These are phyloP conservation scores for Claviceps spartinae DNA, from an alignment of 2,329 filamentous ascomycete genomes.

Conservation along the genomic window DNA sequence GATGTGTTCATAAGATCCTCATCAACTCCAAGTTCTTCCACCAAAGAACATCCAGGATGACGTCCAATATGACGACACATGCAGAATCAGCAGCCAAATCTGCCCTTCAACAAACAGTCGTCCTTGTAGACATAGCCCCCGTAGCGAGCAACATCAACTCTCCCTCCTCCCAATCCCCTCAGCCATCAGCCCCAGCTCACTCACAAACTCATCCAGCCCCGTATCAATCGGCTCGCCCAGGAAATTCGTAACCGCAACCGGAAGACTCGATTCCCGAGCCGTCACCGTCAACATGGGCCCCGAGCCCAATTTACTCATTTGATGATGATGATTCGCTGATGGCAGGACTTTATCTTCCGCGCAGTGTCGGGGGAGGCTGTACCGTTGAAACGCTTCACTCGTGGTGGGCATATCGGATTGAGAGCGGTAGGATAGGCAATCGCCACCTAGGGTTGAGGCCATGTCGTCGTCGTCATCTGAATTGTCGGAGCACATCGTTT, in stretches of 20 bases:
- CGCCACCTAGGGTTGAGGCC: constrained; percentile 22
- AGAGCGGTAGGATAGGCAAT: constrained; percentile 18
- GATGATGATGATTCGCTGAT: neutral
- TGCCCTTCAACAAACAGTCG: too few species aligned
- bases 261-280: constrained; percentile 8
- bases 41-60: too few species aligned
- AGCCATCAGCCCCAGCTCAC: constrained; percentile 39
- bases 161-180: constrained; percentile 28
- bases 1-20: too few species aligned
- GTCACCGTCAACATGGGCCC: constrained; percentile 16
- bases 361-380: constrained; percentile 30
- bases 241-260: constrained; percentile 13
- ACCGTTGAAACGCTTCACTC: constrained; percentile 20
- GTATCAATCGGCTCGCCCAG: constrained; percentile 23
- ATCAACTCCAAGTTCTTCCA: too few species aligned
- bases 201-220: constrained; percentile 27
- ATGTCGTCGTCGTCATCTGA: constrained; percentile 29
- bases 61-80: too few species aligned
- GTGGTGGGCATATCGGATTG: constrained; percentile 5
- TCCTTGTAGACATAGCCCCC: too few species aligned
- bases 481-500: constrained; percentile 33
- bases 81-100: too few species aligned
- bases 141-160: neutral
- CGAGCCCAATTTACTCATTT: constrained; percentile 10
- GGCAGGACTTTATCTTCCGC: constrained; percentile 11